Conservation (phyloP, 148 eudicot species). For the Diospyros kaki region DNA sequence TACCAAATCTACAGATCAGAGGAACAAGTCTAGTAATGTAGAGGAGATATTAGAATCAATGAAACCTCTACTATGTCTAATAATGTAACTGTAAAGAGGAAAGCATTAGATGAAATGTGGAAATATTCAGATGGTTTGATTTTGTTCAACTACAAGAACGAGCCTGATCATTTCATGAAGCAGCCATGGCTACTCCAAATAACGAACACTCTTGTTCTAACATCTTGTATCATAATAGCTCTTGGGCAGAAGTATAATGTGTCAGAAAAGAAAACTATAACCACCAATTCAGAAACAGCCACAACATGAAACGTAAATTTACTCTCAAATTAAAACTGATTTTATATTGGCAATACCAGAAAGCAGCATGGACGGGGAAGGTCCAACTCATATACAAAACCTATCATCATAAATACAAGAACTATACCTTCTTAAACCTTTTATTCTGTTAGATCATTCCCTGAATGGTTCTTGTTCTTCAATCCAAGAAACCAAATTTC, state of each 20-base stretch:
- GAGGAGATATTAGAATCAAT: no score
- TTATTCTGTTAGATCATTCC: neutral
- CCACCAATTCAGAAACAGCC: neutral
- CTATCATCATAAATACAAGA: neutral
- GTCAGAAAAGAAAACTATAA: neutral
- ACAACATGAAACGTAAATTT: slow-evolving; percentile 5
- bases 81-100: no score
- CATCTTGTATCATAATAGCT: neutral
- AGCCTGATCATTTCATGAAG: neutral
- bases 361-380: slow-evolving; percentile 15
- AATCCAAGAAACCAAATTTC: neutral
- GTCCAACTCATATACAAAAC: slow-evolving; percentile 16
- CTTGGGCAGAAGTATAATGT: neutral
- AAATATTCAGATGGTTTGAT: neutral
- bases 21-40: no score
- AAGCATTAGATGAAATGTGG: neutral
- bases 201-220: neutral
- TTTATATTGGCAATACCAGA: slow-evolving; percentile 9
- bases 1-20: no score
- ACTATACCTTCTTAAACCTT: slow-evolving; percentile 3
- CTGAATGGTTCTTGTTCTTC: neutral
- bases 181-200: neutral
- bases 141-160: neutral
- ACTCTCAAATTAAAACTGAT: neutral
- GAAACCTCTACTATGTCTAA: no score